Conservation (phyloP, 2,329 filamentous ascomycete species). For the Aspergillus luchuensis region DNA sequence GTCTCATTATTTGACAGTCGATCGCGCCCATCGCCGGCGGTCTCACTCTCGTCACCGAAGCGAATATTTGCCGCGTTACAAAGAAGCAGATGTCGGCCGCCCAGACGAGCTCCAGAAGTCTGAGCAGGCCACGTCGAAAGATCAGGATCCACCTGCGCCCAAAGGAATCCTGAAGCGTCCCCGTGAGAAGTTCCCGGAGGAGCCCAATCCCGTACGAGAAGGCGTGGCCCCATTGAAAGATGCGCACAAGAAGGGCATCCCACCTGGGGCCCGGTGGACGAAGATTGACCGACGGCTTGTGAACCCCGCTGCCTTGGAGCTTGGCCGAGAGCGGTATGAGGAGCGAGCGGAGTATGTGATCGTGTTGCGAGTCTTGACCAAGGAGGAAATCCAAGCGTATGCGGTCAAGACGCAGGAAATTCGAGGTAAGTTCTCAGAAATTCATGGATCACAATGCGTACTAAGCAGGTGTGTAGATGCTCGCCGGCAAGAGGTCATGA, state of each 20-base stretch:
- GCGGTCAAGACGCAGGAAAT: constrained; percentile 79
- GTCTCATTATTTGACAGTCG: constrained; percentile 22
- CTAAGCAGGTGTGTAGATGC: constrained; percentile 31
- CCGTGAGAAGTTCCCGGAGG: constrained; percentile 80
- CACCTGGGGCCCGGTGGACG: constrained; percentile 82
- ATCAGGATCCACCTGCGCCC: constrained; percentile 63
- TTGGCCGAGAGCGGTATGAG: constrained; percentile 88
- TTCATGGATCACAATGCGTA: background rate
- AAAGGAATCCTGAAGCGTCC: constrained; percentile 87
- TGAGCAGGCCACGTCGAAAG: constrained; percentile 41
- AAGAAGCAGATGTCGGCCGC: constrained; percentile 22
- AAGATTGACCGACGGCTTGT: constrained; percentile 87
- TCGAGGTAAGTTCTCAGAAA: constrained; percentile 62
- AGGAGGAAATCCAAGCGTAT: constrained; percentile 87
- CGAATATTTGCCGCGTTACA: constrained; percentile 18
- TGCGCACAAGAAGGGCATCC: constrained; percentile 71
- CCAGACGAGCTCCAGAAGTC: constrained; percentile 29
- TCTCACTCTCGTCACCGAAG: constrained; percentile 29
- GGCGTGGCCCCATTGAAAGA: constrained; percentile 94
- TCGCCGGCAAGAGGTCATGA: constrained; percentile 40
- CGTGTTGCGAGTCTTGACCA: constrained; percentile 80
- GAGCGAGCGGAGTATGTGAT: constrained; percentile 93
- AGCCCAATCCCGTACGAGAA: constrained; percentile 78
- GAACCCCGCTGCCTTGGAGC: constrained; percentile 81
- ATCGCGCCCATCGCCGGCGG: constrained; percentile 24